phyloP scores from a whole-genome alignment of 257 asterid genomes.

The Paraleonurus japonicus region DNA sequence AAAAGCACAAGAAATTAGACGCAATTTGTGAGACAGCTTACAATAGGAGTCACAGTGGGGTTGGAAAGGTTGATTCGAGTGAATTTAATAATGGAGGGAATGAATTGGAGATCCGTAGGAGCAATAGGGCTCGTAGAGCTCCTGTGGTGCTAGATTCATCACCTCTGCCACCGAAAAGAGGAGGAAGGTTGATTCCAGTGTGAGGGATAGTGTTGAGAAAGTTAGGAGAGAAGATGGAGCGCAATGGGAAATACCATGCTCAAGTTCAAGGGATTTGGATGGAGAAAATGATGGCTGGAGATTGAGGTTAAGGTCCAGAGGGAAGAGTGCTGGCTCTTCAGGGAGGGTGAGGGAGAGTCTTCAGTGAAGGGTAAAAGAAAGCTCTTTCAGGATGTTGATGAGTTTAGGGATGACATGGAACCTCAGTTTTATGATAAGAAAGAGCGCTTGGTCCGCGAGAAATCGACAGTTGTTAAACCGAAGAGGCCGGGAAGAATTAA shows the following conservation, averaged over 20 bases:
- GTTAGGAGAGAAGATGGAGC: slow-evolving; percentile 39
- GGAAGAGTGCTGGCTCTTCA: slow-evolving; percentile 29
- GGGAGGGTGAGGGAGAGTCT: slow-evolving; percentile 35
- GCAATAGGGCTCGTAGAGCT: slow-evolving; percentile 81
- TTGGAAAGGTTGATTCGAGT: slow-evolving; percentile 33
- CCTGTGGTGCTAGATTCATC: slow-evolving; percentile 92
- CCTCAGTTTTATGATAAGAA: slow-evolving; percentile 34
- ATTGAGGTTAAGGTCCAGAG: slow-evolving; percentile 66
- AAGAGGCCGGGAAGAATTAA: slow-evolving; percentile 60
- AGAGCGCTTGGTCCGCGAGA: slow-evolving; percentile 37
- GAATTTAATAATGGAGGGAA: slow-evolving; percentile 41
- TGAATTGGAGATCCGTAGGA: slow-evolving; percentile 67
- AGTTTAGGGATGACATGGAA: slow-evolving; percentile 36
- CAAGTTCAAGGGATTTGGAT: slow-evolving; percentile 46
- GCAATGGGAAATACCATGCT: slow-evolving; percentile 38
- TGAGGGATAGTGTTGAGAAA: slow-evolving; percentile 33
- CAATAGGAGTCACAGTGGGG: slow-evolving; percentile 53
- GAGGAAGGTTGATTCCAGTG: slow-evolving; percentile 43
- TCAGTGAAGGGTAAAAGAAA: slow-evolving; percentile 56
- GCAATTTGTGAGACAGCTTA: slow-evolving; percentile 73
- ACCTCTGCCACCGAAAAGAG: slow-evolving; percentile 80
- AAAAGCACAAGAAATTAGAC: slow-evolving; percentile 80
- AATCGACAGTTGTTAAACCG: slow-evolving; percentile 56
- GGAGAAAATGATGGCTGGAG: slow-evolving; percentile 52
- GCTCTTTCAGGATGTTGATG: slow-evolving; percentile 56